A percentile compares a stretch with the other conserved stretches of the same genome.
Evolutionary conservation across 2,329 filamentous ascomycete species (phyloP).

Genomic region (Clarireedia hainanense): DNA sequence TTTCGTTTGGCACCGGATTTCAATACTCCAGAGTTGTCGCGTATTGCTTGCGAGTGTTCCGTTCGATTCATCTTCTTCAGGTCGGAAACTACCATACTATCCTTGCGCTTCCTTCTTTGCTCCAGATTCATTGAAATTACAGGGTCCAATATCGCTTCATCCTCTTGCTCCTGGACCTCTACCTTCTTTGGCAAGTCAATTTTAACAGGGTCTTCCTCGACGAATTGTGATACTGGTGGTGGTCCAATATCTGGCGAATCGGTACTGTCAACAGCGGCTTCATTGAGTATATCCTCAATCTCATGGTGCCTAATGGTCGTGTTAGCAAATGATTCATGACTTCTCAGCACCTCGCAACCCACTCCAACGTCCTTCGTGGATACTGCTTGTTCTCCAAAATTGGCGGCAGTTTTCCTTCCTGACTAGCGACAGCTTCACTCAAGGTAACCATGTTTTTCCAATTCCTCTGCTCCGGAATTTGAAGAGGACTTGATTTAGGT

Average conservation of each 20-base stretch:
- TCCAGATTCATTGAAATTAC: slow-evolving; percentile 27
- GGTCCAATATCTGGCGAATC: slow-evolving; percentile 65
- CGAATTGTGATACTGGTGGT: slow-evolving; percentile 49
- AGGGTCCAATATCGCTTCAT: slow-evolving; percentile 17
- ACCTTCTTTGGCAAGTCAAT: slow-evolving; percentile 38
- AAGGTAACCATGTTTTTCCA: slow-evolving; percentile 37
- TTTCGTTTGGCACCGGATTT: slow-evolving; percentile 53
- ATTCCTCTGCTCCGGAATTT: slow-evolving; percentile 45
- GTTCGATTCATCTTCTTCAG: slow-evolving; percentile 11
- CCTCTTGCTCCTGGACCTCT: slow-evolving; percentile 14
- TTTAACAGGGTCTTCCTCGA: slow-evolving; percentile 49
- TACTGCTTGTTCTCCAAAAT: slow-evolving; percentile 65
- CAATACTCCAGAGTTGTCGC: slow-evolving; percentile 22
- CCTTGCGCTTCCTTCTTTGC: slow-evolving; percentile 29
- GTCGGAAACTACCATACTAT: slow-evolving; percentile 19
- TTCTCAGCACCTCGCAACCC: slow-evolving; percentile 26
- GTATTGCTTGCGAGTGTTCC: slow-evolving; percentile 8
- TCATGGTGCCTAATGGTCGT: slow-evolving; percentile 23
- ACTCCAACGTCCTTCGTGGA: slow-evolving; percentile 63
- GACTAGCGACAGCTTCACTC: slow-evolving; percentile 29
- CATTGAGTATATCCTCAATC: slow-evolving; percentile 19
- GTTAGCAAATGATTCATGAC: slow-evolving; percentile 7
- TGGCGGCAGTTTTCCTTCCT: slow-evolving; percentile 45
- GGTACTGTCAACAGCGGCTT: slow-evolving; percentile 30
- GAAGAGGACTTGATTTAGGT: slow-evolving; percentile 28